These are phyloP conservation scores for Ceratocystis eucalypticola DNA, from an alignment of 2,329 filamentous ascomycete genomes.

Conservation along the genomic window DNA sequence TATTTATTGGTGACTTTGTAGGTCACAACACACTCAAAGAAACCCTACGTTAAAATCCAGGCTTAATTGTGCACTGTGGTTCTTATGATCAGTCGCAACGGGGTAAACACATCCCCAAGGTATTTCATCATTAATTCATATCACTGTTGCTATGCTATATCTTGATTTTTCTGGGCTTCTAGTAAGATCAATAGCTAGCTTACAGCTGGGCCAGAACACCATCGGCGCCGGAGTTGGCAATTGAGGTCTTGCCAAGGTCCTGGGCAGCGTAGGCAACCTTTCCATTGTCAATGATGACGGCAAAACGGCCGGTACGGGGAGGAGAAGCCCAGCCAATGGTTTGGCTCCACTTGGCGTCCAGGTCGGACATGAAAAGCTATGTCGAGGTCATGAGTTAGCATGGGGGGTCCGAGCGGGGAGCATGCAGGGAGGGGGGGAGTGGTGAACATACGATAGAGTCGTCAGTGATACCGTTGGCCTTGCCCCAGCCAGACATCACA, in stretches of 20 bases:
- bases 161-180: not conserved
- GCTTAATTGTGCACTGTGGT: not conserved
- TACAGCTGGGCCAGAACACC: conserved; percentile 42
- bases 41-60: too few relatives aligned
- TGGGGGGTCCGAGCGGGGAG: not conserved
- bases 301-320: conserved; percentile 65
- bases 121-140: conserved; percentile 11
- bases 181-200: conserved; percentile 17
- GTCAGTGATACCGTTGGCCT: conserved; percentile 66
- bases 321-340: conserved; percentile 63
- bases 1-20: not conserved
- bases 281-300: conserved; percentile 68
- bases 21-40: not conserved
- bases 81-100: not conserved
- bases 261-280: conserved; percentile 70
- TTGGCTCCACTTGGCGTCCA: conserved; percentile 56
- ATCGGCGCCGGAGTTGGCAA: conserved; percentile 39
- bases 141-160: conserved; percentile 1
- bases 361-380: conserved; percentile 63
- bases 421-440: conserved; percentile 17
- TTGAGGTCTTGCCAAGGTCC: conserved; percentile 41
- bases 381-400: conserved; percentile 16
- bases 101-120: not conserved
- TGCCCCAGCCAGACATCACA: conserved; percentile 82
- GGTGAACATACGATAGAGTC: conserved; percentile 43